Evolutionary conservation across 805 yeast genomes (phyloP), one percentile per base, ranked within the genome.

Genomic region (Ogataea wickerhamii): DNA sequence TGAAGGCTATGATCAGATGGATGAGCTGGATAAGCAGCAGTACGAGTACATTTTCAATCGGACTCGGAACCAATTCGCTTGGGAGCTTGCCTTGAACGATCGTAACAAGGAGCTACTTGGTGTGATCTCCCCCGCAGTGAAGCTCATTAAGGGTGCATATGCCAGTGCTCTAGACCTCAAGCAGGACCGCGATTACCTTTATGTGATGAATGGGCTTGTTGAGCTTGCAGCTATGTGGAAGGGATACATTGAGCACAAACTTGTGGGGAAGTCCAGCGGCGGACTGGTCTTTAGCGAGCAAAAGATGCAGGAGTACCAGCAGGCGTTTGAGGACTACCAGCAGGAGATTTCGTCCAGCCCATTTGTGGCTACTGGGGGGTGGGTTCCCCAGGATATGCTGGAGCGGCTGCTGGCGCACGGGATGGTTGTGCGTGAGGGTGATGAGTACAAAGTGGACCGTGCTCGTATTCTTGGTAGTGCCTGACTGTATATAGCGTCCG

Each of bases 351-450:
- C 82, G 25, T 69, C 80, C 5, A 73, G 79, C 35, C 96, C 97
- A 28, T 89, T 87, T 62, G 82, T 86, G 21, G 91, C 91, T 32
- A 84, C 96, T 18, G 83, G 85, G 38, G 96, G 96, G 4, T 91
- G 97, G 96, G 75, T 93, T 40, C 96, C 98, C 13, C 96, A 87
- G 57, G 95, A 87, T 56, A 78, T 87, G 83, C 89, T 91, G 55
- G 82, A 78, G 23, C 74, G 75, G 34, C 69, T 87, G 52, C 61
- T 78, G 28, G 76, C 78, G 16, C 80, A 80, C 44, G 93, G 91
- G 1, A 69, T 82, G 40, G 68, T 91, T 40, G 78, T 75, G 37
- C 73, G 78, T 45, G 72, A 71, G 14, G 60, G 52, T 19, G 76
- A 73, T 16, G 72, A 78, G 48, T 80, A 75, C 56, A 45, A 48